Evolutionary conservation across 768 basidiomycete genomes (phyloP).

Genomic region (Xerocomus spinulosus): DNA sequence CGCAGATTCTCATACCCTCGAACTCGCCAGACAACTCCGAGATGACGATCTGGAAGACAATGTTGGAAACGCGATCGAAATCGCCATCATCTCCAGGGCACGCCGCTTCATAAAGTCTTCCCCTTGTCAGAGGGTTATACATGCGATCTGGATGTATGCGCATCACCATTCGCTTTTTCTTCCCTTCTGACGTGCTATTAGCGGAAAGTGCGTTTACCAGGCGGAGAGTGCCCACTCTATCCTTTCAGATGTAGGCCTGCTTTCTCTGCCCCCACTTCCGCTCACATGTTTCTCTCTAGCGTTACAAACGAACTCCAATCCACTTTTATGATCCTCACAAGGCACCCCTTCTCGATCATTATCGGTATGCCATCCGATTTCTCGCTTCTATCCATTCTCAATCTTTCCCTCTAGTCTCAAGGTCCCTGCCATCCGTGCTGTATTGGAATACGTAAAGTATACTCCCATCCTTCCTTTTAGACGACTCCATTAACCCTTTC

Average conservation of each 20-base stretch:
- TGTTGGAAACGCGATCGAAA: conserved; percentile 89
- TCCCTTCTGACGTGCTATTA: conserved; percentile 29
- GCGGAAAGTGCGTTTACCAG: conserved; percentile 89
- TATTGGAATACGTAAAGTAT: conserved; percentile 86
- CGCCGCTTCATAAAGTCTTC: conserved; percentile 88
- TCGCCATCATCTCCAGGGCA: conserved; percentile 84
- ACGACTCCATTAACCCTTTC: neutral
- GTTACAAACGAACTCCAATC: conserved; percentile 87
- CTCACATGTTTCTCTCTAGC: conserved; percentile 42
- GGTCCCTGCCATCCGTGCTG: conserved; percentile 87
- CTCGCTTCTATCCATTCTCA: neutral
- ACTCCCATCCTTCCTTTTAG: conserved; percentile 1
- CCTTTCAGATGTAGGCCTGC: conserved; percentile 71
- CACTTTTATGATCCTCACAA: conserved; percentile 94
- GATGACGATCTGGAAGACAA: conserved; percentile 72
- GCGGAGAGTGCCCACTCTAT: conserved; percentile 84
- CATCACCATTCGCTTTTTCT: neutral
- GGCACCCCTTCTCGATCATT: conserved; percentile 92
- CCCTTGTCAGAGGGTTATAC: conserved; percentile 86
- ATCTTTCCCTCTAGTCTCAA: conserved; percentile 54
- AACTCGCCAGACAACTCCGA: conserved; percentile 55
- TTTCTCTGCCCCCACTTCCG: neutral
- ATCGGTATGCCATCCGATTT: conserved; percentile 53
- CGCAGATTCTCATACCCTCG: conserved; percentile 55
- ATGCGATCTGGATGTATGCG: conserved; percentile 71